Base-by-base conservation (phyloP, 805 yeast species). In the Starmerella bombi region DNA sequence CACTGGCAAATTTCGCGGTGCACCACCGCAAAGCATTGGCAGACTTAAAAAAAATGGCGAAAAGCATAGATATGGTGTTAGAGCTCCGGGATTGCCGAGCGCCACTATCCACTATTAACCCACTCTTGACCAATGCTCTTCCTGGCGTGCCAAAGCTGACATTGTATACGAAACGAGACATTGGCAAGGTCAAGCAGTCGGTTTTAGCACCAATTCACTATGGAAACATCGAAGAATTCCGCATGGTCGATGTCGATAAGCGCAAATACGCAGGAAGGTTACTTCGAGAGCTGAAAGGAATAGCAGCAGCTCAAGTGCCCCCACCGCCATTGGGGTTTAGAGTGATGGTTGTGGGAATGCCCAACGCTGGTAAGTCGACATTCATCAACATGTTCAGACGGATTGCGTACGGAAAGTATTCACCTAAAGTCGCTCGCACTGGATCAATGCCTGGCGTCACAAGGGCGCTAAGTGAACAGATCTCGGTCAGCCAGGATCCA, bases 311-410 rank as follows among this genome's bases (percentile, higher is more conserved):
- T 4, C 41, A 34, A 19, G 68, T 57, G 16, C 83, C 88, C 0
- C 72, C 77, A 1, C 93, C 94, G 0, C 95, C 96, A 0, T 59
- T 85, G 44, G 97, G 97, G 0, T 63, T 80, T 36, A 61, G 85
- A 18, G 59, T 81, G 42, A 65, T 86, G 65, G 72, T 88, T 34
- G 76, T 79, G 5, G 98, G 98, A 0, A 81, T 91, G 91, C 98
- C 98, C 1, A 91, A 91, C 57, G 93, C 85, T n/a, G 98, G 98
- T 0, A 91, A 91, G 59, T 80, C 94, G 10, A 80, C 95, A 0
- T 57, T 91, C 36, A 78, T 86, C 21, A 91, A 91, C 54, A 66
- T 78, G 0, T 61, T 86, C 37, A 61, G 95, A 43, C 62, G 57
- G n/a, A 55, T 65, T 1, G 67, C 71, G 4, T 54, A 50, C 10